Base-by-base conservation (phyloP, 345 rosid species). In the Aegle marmelos region DNA sequence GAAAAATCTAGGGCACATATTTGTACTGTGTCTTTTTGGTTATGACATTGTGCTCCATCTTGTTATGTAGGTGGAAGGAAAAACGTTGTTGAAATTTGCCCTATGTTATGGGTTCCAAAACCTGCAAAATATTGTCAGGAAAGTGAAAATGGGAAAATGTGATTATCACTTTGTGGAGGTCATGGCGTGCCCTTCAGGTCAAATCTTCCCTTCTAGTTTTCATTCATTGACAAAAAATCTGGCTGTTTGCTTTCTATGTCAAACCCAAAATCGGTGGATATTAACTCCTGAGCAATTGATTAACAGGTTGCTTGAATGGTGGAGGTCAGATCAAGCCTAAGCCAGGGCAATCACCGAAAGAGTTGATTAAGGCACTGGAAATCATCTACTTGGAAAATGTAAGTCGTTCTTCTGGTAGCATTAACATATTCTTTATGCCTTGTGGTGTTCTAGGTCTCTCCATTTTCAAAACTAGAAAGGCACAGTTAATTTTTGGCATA, bases 131-230 rank as follows among this genome's bases (percentile, higher is more conserved):
- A 77, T 96, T 21, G 98, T 96, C 28, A 85, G 98, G 78, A 96
- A 87, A 85, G 83, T 96, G 50, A 94, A 94, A 85, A 91, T 80
- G 53, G 70, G 34, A 63, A 94, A 85, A 81, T 94, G 98, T 74
- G 98, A 94, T 77, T 96, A 91, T 83, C 94, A 96, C 37, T 96
- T 85, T 77, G 98, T 96, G 79, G 98, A 96, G 91, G 90, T 96
- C 79, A 96, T 94, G 99, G 99, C 98, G 22, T 96, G 98, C 70
- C 99, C 99, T 80, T 82, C 99, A 87, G 99, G 98, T 94, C 37
- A 79, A 79, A 14, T 25, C 39, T 61, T 72, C 70, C 64, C 48
- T 66, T 28, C 0, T 72, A 45, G 11, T 2, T 36, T 58, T 36
- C 34, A 7, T 31, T 39, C 10, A 34, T 68, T 17, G 63, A 36